Percentiles rank a stretch among this genome's conserved stretches.
Evolutionary conservation across 2,329 filamentous ascomycete species (phyloP).

Genomic region (Penicillium nordicum): DNA sequence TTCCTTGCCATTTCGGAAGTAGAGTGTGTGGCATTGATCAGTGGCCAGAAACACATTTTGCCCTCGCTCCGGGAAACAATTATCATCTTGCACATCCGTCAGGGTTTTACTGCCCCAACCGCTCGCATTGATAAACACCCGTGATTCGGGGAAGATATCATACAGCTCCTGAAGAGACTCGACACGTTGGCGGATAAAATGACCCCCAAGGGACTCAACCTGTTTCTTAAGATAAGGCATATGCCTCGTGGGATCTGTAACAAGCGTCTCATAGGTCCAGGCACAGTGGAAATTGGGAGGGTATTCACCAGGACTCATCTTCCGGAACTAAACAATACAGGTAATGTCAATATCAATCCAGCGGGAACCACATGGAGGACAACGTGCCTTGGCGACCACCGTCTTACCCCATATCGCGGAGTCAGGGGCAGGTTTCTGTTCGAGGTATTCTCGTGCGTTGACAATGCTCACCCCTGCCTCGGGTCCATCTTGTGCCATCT

Average conservation of each 20-base stretch:
- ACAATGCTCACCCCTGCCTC: conserved; percentile 36
- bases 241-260: conserved; percentile 38
- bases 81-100: conserved; percentile 34
- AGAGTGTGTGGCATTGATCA: conserved; percentile 29
- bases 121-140: conserved; percentile 40
- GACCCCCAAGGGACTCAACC: conserved; percentile 31
- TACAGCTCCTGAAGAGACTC: conserved; percentile 35
- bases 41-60: conserved; percentile 39
- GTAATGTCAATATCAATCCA: background rate
- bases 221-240: conserved; percentile 35
- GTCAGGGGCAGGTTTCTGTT: conserved; percentile 30
- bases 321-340: conserved; percentile 29
- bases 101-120: conserved; percentile 36
- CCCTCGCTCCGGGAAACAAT: conserved; percentile 37
- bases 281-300: conserved; percentile 33
- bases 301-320: conserved; percentile 31
- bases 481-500: conserved; percentile 34
- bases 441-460: conserved; percentile 35
- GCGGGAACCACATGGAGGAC: background rate
- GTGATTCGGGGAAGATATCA: conserved; percentile 34
- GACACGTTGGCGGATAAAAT: conserved; percentile 35
- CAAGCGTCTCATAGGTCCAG: conserved; percentile 38
- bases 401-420: conserved; percentile 37
- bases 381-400: conserved; percentile 33
- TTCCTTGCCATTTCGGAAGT: conserved; percentile 37